A percentile compares a stretch with the other conserved stretches of the same genome.
Evolutionary conservation across 306 rosid genomes (phyloP).

Genomic region (Medicago truncatula): DNA sequence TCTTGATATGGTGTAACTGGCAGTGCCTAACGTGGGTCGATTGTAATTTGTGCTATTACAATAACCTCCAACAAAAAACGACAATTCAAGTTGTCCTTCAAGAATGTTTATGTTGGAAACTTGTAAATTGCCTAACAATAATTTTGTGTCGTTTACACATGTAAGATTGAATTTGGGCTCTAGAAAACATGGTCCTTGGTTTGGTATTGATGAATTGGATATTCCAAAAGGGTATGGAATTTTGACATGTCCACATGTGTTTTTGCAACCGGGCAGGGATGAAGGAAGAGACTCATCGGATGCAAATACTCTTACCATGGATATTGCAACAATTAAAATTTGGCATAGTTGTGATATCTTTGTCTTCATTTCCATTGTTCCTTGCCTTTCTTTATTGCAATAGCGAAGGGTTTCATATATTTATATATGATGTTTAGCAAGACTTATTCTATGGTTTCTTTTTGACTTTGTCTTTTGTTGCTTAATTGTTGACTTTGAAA

Average conservation of each 20-base stretch:
- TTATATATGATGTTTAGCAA: too few species aligned
- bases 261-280: neutral
- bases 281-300: neutral
- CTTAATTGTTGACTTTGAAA: neutral
- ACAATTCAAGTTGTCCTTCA: neutral
- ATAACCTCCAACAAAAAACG: neutral
- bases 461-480: neutral
- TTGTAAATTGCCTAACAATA: neutral
- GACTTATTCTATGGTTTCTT: neutral
- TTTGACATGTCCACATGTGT: neutral
- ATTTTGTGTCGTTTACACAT: neutral
- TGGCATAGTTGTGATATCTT: neutral
- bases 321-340: neutral
- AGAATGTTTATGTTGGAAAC: neutral
- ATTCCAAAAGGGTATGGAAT: neutral
- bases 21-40: neutral
- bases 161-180: neutral
- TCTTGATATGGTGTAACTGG: neutral
- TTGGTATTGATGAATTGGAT: neutral
- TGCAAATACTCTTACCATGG: neutral
- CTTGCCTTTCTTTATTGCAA: too few species aligned
- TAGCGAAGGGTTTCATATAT: neutral
- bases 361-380: neutral
- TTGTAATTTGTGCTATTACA: neutral
- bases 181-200: neutral